A percentile compares a stretch with the other conserved stretches of the same genome.
Evolutionary conservation across 2,329 filamentous ascomycete genomes (phyloP).

Genomic region (Tetracladium maxilliforme): DNA sequence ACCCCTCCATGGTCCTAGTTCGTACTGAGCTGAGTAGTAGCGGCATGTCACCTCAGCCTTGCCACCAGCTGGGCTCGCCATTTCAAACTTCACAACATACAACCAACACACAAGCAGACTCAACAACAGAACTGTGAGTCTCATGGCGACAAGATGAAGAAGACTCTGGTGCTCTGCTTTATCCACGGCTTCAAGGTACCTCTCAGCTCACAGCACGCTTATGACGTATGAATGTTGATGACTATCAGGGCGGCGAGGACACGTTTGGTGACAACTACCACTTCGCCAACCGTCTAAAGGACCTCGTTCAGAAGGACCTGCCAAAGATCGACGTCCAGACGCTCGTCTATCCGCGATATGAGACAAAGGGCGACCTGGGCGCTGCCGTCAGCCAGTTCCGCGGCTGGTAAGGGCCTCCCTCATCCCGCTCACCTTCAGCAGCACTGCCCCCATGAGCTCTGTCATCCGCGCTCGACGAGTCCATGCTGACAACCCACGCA

Average conservation of each 20-base stretch:
- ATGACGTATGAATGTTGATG: too few relatives aligned
- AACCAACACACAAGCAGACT: too few relatives aligned
- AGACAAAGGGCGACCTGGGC: conserved; percentile 68
- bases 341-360: conserved; percentile 66
- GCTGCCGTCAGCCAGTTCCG: conserved; percentile 61
- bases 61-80: too few relatives aligned
- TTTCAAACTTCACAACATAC: too few relatives aligned
- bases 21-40: too few relatives aligned
- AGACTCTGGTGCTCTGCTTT: conserved; percentile 68
- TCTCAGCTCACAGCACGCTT: too few relatives aligned
- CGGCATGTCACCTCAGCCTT: too few relatives aligned
- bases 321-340: conserved; percentile 54
- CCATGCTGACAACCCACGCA: conserved; percentile 15
- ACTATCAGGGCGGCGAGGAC: conserved; percentile 65
- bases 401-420: conserved; percentile 43
- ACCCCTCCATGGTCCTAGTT: too few relatives aligned
- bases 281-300: conserved; percentile 62
- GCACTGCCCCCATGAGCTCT: background rate
- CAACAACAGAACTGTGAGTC: too few relatives aligned
- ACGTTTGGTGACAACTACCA: conserved; percentile 64
- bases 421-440: background rate
- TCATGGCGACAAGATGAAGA: conserved; percentile 54
- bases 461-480: background rate
- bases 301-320: conserved; percentile 46
- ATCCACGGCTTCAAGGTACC: conserved; percentile 82